A percentile compares a stretch with the other conserved stretches of the same genome.
Evolutionary conservation across 2,329 filamentous ascomycete genomes (phyloP).

Genomic region (Colletotrichum sp.): DNA sequence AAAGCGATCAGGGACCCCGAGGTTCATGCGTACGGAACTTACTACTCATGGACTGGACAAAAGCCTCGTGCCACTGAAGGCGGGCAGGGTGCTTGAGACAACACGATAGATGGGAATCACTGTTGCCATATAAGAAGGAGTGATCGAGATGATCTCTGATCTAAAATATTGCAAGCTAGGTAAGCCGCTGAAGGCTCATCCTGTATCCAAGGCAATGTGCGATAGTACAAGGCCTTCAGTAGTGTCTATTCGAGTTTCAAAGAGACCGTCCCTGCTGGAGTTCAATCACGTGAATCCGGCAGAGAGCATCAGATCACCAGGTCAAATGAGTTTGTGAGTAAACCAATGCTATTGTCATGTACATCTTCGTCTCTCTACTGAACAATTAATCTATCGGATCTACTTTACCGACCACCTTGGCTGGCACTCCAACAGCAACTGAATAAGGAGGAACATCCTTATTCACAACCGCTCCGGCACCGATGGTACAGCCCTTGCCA

Average conservation of each 20-base stretch:
- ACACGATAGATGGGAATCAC: not conserved
- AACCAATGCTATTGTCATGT: not conserved
- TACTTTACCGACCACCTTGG: not conserved
- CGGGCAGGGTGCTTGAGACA: not conserved
- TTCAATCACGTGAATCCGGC: too few relatives aligned
- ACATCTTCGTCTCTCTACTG: not conserved
- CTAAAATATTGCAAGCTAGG: not conserved
- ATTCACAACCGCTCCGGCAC: constrained; percentile 43
- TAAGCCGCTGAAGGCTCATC: not conserved
- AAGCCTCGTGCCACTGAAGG: not conserved
- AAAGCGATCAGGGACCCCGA: constrained; percentile 36
- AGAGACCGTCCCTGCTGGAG: not conserved
- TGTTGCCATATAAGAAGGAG: too few relatives aligned
- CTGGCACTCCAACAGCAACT: not conserved
- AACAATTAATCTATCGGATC: not conserved
- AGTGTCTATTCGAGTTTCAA: not conserved
- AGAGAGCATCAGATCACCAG: not conserved
- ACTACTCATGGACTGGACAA: constrained; percentile 26
- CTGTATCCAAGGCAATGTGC: not conserved
- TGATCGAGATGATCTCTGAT: not conserved
- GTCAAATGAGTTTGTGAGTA: not conserved
- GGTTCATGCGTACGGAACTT: constrained; percentile 47
- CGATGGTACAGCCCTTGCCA: constrained; percentile 44
- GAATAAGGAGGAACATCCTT: constrained; percentile 37
- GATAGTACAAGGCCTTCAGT: not conserved